phyloP scores from a whole-genome alignment of 306 rosid species.

The Rosa lucieae region DNA sequence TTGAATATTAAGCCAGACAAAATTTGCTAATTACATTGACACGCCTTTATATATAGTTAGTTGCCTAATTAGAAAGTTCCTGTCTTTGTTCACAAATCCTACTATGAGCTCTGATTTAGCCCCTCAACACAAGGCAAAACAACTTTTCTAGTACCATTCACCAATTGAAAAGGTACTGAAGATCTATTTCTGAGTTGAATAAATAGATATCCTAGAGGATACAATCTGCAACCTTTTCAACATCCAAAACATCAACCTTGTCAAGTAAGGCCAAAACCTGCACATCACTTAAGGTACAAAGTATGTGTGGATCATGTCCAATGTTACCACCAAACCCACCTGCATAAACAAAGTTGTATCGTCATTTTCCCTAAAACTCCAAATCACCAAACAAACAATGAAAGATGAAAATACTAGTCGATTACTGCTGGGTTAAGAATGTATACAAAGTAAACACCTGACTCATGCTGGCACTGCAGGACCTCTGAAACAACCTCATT shows the following conservation, averaged over 20 bases:
- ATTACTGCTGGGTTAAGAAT: background rate
- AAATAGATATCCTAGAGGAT: conserved; percentile 50
- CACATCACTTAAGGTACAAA: conserved; percentile 80
- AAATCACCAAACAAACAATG: background rate
- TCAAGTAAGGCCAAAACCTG: conserved; percentile 79
- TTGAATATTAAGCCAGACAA: conserved; percentile 42
- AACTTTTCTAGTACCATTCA: background rate
- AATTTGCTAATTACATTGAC: background rate
- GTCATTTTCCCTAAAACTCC: background rate
- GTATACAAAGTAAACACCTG: conserved; percentile 43
- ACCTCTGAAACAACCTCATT: conserved; percentile 75
- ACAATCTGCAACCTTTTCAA: conserved; percentile 74
- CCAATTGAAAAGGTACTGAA: background rate
- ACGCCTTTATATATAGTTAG: background rate
- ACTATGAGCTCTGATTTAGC: background rate
- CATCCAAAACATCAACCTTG: conserved; percentile 61
- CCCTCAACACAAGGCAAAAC: background rate
- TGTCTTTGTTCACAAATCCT: background rate
- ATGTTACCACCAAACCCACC: conserved; percentile 88
- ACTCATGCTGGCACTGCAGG: conserved; percentile 76
- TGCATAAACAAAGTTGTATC: conserved; percentile 20
- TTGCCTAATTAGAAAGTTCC: background rate
- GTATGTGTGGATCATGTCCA: conserved; percentile 78
- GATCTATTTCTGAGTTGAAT: conserved; percentile 10
- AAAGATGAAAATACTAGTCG: background rate